Evolutionary conservation across 1,284 basidiomycete species (phyloP).

Genomic region (Cryptococcus neoformans): DNA sequence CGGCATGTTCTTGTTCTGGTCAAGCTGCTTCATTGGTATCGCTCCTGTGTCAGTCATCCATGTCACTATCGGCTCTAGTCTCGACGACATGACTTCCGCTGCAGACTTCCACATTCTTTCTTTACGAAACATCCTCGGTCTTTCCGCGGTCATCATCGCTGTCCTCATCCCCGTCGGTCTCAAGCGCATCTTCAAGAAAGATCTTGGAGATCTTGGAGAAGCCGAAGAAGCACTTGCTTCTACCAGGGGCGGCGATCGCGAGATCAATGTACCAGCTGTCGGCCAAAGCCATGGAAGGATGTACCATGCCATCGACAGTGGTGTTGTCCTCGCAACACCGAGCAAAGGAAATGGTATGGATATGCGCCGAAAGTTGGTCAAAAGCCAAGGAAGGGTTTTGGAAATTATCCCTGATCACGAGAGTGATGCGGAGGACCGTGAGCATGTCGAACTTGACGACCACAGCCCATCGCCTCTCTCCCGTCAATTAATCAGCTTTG

Average conservation of each 20-base stretch:
- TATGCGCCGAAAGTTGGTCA: constrained; percentile 10
- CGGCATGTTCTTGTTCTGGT: constrained; percentile 79
- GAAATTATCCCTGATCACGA: constrained; percentile 30
- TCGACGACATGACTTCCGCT: constrained; percentile 91
- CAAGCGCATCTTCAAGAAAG: constrained; percentile 52
- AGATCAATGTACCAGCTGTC: constrained; percentile 21
- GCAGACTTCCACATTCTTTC: constrained; percentile 91
- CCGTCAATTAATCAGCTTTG: not conserved
- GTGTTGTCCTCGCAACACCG: constrained; percentile 35
- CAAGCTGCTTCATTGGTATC: constrained; percentile 80
- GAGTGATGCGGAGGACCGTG: constrained; percentile 11
- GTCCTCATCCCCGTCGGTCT: constrained; percentile 88
- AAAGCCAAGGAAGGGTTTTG: constrained; percentile 27
- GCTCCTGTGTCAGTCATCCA: constrained; percentile 91
- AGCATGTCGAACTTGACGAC: not conserved
- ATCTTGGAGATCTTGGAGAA: constrained; percentile 43
- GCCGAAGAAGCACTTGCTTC: constrained; percentile 32
- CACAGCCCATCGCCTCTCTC: not conserved
- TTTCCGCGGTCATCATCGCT: constrained; percentile 79
- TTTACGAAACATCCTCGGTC: constrained; percentile 76
- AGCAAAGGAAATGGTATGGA: constrained; percentile 27
- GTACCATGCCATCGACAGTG: constrained; percentile 41
- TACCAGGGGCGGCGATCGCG: constrained; percentile 8
- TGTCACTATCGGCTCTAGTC: constrained; percentile 86
- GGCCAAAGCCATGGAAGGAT: constrained; percentile 19